These are phyloP conservation scores for Backusella westeae DNA, from an alignment of 192 early-diverging fungal species.

Conservation along the genomic window DNA sequence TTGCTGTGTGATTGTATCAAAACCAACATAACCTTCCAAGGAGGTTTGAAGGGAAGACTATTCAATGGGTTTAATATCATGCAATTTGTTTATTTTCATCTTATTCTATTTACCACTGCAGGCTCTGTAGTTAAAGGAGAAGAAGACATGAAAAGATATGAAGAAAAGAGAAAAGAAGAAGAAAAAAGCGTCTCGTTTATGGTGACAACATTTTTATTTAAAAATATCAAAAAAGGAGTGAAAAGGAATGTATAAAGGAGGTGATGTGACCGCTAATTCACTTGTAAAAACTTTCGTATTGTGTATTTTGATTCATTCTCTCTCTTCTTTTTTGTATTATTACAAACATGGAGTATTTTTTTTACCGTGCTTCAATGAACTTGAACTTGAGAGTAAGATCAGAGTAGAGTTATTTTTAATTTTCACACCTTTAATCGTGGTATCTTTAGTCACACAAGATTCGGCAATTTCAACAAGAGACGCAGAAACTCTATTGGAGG, in stretches of 20 bases:
- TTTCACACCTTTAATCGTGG: no score
- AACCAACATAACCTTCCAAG: constrained; percentile 92
- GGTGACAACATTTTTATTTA: neutral
- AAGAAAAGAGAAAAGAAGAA: constrained; percentile 4
- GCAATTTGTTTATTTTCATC: neutral
- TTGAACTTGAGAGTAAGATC: no score
- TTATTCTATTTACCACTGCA: constrained; percentile 12
- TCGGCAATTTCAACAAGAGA: no score
- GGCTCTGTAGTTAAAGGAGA: constrained; percentile 14
- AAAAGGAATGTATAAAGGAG: neutral
- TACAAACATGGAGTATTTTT: no score
- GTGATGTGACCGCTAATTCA: neutral
- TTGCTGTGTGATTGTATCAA: constrained; percentile 94
- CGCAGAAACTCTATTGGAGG: no score
- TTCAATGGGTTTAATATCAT: neutral
- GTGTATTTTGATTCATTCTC: no score
- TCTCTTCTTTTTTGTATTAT: no score
- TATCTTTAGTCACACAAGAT: no score
- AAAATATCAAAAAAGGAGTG: neutral
- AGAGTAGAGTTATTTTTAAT: no score
- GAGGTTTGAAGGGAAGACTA: constrained; percentile 41
- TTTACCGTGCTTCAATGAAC: no score
- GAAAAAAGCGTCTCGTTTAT: neutral
- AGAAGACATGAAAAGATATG: constrained; percentile 13
- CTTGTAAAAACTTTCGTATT: neutral